These are phyloP conservation scores for Boehmeria nivea DNA, from an alignment of 306 rosid species.

Conservation along the genomic window DNA sequence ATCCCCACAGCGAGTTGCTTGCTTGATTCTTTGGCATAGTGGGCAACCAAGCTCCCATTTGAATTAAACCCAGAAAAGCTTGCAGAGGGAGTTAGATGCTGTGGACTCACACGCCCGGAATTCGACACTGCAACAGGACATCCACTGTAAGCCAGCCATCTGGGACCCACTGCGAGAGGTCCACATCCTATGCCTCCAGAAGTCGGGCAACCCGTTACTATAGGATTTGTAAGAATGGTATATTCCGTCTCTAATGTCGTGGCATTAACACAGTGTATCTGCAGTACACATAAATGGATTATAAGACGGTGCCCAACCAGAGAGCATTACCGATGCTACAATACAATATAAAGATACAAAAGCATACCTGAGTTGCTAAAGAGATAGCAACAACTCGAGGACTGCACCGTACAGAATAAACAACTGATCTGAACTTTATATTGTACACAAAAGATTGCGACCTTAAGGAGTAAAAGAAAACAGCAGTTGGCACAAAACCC, in stretches of 20 bases:
- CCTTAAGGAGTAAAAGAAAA: slow-evolving; percentile 77
- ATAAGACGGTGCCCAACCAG: slow-evolving; percentile 15
- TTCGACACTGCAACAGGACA: slow-evolving; percentile 44
- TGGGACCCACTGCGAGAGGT: slow-evolving; percentile 90
- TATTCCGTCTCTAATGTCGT: slow-evolving; percentile 71
- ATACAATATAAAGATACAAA: slow-evolving; percentile 5
- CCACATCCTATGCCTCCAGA: slow-evolving; percentile 80
- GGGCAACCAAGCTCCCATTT: slow-evolving; percentile 86
- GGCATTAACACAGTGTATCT: slow-evolving; percentile 90
- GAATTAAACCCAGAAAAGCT: slow-evolving; percentile 68
- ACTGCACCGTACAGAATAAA: slow-evolving; percentile 87
- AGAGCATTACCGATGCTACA: slow-evolving; percentile 1
- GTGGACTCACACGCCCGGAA: slow-evolving; percentile 67
- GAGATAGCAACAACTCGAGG: slow-evolving; percentile 74
- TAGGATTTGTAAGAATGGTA: slow-evolving; percentile 75
- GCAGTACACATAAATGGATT: slow-evolving; percentile 26
- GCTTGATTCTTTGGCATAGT: slow-evolving; percentile 95
- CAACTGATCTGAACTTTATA: slow-evolving; percentile 80
- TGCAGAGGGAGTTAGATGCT: slow-evolving; percentile 64
- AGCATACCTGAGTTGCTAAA: slow-evolving; percentile 75
- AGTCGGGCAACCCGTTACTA: slow-evolving; percentile 50
- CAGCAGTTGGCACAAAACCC: slow-evolving; percentile 61
- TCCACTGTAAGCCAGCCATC: slow-evolving; percentile 99
- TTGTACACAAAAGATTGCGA: slow-evolving; percentile 77
- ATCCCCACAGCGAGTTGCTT: slow-evolving; percentile 92